Conservation (phyloP, 768 basidiomycete genomes). For the Tricholoma saponaceum region DNA sequence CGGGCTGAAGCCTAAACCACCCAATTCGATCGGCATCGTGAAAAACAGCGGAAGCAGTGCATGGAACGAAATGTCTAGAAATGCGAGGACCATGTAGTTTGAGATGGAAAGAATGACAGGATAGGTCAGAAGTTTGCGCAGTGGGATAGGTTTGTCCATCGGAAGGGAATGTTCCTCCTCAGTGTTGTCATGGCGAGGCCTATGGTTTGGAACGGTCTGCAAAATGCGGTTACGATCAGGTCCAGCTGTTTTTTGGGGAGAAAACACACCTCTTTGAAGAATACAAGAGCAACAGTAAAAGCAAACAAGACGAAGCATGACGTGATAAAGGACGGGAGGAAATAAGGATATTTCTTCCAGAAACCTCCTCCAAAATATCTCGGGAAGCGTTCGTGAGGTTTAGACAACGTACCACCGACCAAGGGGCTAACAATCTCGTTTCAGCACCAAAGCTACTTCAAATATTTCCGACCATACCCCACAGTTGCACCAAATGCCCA, state of each 20-base stretch:
- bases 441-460: conserved; percentile 13
- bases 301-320: conserved; percentile 28
- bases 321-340: conserved; percentile 53
- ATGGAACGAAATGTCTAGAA: conserved; percentile 50
- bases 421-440: conserved; percentile 42
- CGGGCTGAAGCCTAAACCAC: conserved; percentile 62
- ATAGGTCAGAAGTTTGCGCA: conserved; percentile 41
- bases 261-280: conserved; percentile 37
- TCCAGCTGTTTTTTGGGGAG: not conserved
- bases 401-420: conserved; percentile 63
- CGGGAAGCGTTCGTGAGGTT: conserved; percentile 25
- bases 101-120: conserved; percentile 62
- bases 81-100: conserved; percentile 65
- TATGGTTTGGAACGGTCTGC: not conserved
- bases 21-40: conserved; percentile 61
- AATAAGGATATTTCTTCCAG: conserved; percentile 65
- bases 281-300: conserved; percentile 25
- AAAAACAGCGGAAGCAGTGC: conserved; percentile 67
- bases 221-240: not conserved
- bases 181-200: conserved; percentile 12
- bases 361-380: conserved; percentile 47
- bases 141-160: conserved; percentile 30
- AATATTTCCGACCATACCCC: conserved; percentile 35
- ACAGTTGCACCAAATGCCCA: conserved; percentile 41
- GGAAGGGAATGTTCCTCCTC: conserved; percentile 7